A percentile compares a stretch with the other conserved stretches of the same genome.
Conservation (phyloP, 148 eudicot species). For the Rhododendron ovatum region DNA sequence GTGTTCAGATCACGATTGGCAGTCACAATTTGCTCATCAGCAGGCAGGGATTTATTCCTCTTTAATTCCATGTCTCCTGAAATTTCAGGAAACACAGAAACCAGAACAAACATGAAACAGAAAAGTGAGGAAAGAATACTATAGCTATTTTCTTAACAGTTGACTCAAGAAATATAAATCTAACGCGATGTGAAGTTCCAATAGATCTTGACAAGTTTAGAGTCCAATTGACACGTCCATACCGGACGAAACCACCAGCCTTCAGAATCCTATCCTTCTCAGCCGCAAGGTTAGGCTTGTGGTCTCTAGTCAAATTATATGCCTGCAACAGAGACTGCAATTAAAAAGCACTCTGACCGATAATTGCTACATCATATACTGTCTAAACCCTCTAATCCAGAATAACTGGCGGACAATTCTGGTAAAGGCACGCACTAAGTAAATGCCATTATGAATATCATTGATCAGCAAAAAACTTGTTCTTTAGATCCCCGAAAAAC, state of each 20-base stretch:
- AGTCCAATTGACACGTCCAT: conserved; percentile 51
- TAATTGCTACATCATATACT: background rate
- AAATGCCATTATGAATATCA: background rate
- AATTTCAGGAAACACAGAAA: conserved; percentile 8
- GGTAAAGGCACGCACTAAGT: background rate
- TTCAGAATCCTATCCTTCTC: conserved; percentile 24
- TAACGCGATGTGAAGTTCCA: conserved; percentile 32
- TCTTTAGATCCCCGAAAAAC: background rate
- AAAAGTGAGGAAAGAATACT: background rate
- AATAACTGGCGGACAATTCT: background rate
- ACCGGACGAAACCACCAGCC: no score
- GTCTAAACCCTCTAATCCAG: background rate
- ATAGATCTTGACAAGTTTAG: conserved; percentile 77
- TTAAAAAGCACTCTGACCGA: background rate
- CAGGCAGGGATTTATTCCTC: conserved; percentile 14
- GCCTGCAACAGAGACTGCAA: conserved; percentile 45
- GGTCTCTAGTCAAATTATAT: conserved; percentile 61
- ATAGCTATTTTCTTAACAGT: background rate
- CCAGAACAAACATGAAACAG: background rate
- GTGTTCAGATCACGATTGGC: conserved; percentile 69
- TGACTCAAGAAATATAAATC: background rate
- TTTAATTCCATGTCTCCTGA: conserved; percentile 83
- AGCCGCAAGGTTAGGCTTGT: conserved; percentile 63
- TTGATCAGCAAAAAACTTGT: background rate
- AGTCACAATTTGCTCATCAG: conserved; percentile 52